Evolutionary conservation across 176 grass and related monocot genomes (phyloP).

Genomic region (Sorghum bicolor): DNA sequence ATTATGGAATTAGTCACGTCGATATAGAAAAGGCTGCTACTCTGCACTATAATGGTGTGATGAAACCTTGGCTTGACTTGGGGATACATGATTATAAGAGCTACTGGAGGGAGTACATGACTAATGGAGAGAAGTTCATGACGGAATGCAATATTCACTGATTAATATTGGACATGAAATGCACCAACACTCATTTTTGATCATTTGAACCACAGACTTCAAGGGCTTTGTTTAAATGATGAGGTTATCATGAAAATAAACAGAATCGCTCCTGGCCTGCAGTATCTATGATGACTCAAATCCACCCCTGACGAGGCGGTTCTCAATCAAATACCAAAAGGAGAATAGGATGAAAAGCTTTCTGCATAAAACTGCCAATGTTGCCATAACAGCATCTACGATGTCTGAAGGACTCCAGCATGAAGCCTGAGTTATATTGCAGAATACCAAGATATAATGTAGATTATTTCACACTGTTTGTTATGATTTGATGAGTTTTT

Average conservation of each 20-base stretch:
- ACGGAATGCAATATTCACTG: slow-evolving; percentile 68
- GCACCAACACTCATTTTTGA: neutral
- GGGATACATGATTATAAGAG: slow-evolving; percentile 55
- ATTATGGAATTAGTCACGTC: slow-evolving; percentile 38
- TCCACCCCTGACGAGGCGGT: neutral
- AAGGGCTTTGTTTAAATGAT: slow-evolving; percentile 19
- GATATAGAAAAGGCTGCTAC: slow-evolving; percentile 40
- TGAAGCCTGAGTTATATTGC: neutral
- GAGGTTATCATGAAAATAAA: neutral
- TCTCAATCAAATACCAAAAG: neutral
- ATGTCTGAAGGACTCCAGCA: neutral
- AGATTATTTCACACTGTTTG: slow-evolving; percentile 5
- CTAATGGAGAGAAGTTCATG: slow-evolving; percentile 54
- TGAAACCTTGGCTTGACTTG: slow-evolving; percentile 85
- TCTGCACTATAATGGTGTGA: slow-evolving; percentile 72
- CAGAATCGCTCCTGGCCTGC: neutral
- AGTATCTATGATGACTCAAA: neutral
- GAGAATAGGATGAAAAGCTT: neutral
- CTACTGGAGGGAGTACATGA: slow-evolving; percentile 60
- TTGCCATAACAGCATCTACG: neutral
- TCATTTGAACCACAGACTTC: neutral
- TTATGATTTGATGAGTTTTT: neutral
- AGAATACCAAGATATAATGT: neutral
- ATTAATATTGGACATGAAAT: slow-evolving; percentile 3
- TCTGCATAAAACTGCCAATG: neutral